A percentile compares a stretch with the other conserved stretches of the same genome.
phyloP scores from a whole-genome alignment of 1,139 yeast genomes.

The Meyerozyma carpophila region DNA sequence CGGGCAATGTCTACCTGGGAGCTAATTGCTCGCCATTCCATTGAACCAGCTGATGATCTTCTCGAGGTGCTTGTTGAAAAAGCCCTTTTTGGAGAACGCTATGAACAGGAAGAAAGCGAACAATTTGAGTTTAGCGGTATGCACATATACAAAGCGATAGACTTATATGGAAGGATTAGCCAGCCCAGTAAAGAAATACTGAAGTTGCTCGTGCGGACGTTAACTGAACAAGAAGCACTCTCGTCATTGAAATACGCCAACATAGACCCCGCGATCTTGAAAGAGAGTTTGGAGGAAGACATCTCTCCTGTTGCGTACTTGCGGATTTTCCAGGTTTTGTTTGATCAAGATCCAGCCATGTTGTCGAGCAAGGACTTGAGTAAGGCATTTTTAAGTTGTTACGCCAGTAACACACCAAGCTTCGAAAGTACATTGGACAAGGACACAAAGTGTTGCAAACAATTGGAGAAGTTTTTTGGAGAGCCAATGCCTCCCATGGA shows the following conservation, averaged over 20 bases:
- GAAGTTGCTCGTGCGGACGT: neutral
- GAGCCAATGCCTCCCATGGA: constrained; percentile 2
- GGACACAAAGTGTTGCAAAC: constrained; percentile 4
- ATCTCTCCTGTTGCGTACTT: constrained; percentile 4
- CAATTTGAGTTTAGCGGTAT: neutral
- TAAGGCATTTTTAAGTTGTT: neutral
- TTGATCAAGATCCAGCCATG: constrained; percentile 2
- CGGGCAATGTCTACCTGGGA: constrained; percentile 34
- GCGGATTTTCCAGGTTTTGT: constrained; percentile 5
- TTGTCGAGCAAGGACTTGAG: neutral
- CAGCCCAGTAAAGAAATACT: neutral
- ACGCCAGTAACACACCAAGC: constrained; percentile 1
- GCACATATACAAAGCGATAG: neutral
- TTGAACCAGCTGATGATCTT: constrained; percentile 5
- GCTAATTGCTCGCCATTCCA: constrained; percentile 22
- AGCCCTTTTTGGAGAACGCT: constrained; percentile 6
- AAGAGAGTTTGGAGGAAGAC: neutral
- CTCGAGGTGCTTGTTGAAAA: constrained; percentile 5
- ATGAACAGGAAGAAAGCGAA: neutral
- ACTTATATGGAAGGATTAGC: neutral
- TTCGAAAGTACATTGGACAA: constrained; percentile 4
- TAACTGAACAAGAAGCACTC: neutral
- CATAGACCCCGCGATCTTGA: neutral
- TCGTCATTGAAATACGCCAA: neutral
- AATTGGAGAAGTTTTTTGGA: constrained; percentile 5